Evolutionary conservation across 139 green algal species (phyloP).

Genomic region (Eudorina sp.): DNA sequence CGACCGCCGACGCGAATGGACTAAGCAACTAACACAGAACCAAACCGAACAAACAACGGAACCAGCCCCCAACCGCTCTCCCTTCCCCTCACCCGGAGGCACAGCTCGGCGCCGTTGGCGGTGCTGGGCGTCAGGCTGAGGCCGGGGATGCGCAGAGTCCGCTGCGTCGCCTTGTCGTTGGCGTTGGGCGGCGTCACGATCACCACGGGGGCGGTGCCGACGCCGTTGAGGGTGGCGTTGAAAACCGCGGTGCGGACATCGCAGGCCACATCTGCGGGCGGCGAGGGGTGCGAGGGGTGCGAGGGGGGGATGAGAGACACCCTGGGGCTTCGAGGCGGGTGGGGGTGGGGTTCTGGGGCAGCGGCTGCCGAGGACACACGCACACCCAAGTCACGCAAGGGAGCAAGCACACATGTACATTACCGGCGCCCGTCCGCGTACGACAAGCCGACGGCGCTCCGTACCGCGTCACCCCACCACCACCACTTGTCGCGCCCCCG

Average conservation of each 20-base stretch:
- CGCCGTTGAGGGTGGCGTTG: neutral
- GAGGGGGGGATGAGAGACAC: neutral
- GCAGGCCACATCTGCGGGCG: neutral
- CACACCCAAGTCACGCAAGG: no score
- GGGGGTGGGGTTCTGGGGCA: no score
- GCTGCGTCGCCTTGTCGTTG: neutral
- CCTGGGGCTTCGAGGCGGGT: no score
- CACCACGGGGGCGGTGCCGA: neutral
- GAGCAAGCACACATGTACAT: no score
- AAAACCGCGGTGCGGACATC: neutral
- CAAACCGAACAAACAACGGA: no score
- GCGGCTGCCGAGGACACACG: no score
- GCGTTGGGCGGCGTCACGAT: slow-evolving; percentile 19
- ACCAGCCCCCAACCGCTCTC: neutral
- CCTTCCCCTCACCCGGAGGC: neutral
- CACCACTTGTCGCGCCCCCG: no score
- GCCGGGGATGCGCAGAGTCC: neutral
- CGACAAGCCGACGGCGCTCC: no score
- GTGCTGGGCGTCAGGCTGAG: neutral
- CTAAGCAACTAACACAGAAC: no score
- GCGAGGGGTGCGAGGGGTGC: neutral
- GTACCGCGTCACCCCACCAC: no score
- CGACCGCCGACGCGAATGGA: no score
- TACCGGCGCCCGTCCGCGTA: no score
- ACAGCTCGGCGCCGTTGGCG: neutral